Base-by-base conservation (phyloP, 2,329 filamentous ascomycete genomes). In the Sporothrix pseudoabietina region DNA sequence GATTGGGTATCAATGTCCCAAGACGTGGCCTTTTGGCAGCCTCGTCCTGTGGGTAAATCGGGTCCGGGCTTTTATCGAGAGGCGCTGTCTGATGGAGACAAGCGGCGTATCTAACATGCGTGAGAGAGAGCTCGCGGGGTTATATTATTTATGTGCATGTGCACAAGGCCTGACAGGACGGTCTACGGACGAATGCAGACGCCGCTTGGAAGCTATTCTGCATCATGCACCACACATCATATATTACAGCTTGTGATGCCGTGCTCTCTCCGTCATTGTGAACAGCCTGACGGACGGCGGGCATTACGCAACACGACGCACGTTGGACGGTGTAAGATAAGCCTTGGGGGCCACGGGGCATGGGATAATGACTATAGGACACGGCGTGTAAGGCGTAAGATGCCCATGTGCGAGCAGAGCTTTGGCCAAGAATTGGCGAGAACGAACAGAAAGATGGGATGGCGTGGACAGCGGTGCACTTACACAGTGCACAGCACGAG, bases 21-120 rank as follows among this genome's bases (percentile, higher is more conserved):
- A 54, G 32, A 54, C 66, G 66, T 39, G 66, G 47, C 47, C 47
- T 14, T 44, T 47, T 54, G 47, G 66, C 66, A 69, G 66, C 66
- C 66, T 54, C 65, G 47, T 69, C 55, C 47, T 54, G 4, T 63
- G 26, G 44, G 47, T 16, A 41, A 26, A 52, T 16, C 16, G 19
- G 30, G 66, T 5, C 12, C 41, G 30, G 57, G 32, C 7, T 35
- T n/a, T 61, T 32, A 22, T 4, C 4, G 41, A 35, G 63, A n/a
- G 22, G 8, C 26, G 22, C 52, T 16, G 8, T 55, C 39, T 59
- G 12, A 35, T 59, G 26, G 26, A 35, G 55, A 30, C 44, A 49
- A 35, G 16, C 47, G 47, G 19, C 12, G 3, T 9, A 22, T 7
- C 26, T 22, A 2, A 30, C 59, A 44, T 44, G 59, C 55, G 55